These are phyloP conservation scores for Eucalyptus erythrocorys DNA, from an alignment of 345 rosid genomes.

Conservation along the genomic window DNA sequence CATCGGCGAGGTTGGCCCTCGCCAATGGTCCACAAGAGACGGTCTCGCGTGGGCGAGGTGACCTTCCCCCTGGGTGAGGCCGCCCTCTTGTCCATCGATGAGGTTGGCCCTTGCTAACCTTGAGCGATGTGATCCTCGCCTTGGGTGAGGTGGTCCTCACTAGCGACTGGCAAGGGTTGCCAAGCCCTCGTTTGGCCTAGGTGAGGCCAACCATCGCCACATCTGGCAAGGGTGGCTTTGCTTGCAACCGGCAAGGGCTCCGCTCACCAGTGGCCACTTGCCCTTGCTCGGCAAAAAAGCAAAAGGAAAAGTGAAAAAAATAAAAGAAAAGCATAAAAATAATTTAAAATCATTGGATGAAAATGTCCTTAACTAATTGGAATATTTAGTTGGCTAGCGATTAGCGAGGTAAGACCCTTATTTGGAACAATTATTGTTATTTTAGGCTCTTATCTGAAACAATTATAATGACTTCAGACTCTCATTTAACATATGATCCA, in stretches of 20 bases:
- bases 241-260: accelerated
- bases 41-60: no score
- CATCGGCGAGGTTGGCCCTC: accelerated
- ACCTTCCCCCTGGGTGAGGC: no score
- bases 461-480: accelerated
- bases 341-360: accelerated
- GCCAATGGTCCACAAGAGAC: accelerated
- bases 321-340: accelerated
- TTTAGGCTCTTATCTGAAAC: no score
- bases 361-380: accelerated
- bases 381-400: accelerated
- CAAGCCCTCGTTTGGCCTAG: accelerated
- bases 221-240: accelerated
- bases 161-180: accelerated
- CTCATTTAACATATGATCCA: no score
- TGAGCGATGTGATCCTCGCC: no score
- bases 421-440: accelerated
- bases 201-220: accelerated
- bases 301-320: no score
- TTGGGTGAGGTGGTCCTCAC: accelerated
- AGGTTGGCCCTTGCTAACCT: no score
- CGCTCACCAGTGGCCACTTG: accelerated
- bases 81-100: accelerated
- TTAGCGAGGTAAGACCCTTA: accelerated
- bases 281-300: no score